These are phyloP conservation scores for Knoxdaviesia capensis DNA, from an alignment of 2,329 filamentous ascomycete genomes.

Conservation along the genomic window DNA sequence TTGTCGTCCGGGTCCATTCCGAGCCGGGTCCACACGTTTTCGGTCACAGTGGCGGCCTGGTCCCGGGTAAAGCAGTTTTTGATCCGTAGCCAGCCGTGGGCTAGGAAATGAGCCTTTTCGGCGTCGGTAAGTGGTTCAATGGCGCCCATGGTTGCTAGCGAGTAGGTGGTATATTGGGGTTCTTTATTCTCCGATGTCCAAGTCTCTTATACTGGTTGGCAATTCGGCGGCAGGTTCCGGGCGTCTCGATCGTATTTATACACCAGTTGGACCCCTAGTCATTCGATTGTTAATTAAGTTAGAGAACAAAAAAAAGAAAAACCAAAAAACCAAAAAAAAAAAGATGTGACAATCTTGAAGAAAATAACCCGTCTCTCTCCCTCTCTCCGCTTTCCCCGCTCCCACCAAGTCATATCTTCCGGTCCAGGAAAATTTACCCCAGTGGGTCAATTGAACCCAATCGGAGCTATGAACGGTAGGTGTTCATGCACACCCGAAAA, in stretches of 20 bases:
- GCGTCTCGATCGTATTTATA: not conserved
- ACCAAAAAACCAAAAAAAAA: not conserved
- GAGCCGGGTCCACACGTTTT: slow-evolving; percentile 40
- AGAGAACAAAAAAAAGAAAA: not conserved
- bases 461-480: too few species aligned
- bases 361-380: not conserved
- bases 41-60: slow-evolving; percentile 14
- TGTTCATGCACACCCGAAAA: too few species aligned
- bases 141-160: not conserved
- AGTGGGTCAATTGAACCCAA: too few species aligned
- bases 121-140: slow-evolving; percentile 14
- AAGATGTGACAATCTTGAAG: not conserved
- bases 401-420: too few species aligned
- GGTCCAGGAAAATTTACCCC: too few species aligned
- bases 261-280: not conserved
- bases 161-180: slow-evolving; percentile 10
- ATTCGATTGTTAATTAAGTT: not conserved
- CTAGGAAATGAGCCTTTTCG: slow-evolving; percentile 19
- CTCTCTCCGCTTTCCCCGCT: too few species aligned
- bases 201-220: slow-evolving; percentile 1
- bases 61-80: slow-evolving; percentile 16
- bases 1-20: slow-evolving; percentile 44
- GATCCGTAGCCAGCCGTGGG: slow-evolving; percentile 17
- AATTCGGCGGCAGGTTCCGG: not conserved
- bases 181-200: not conserved